Base-by-base conservation (phyloP, 2,329 filamentous ascomycete genomes). In the Fusarium redolens region DNA sequence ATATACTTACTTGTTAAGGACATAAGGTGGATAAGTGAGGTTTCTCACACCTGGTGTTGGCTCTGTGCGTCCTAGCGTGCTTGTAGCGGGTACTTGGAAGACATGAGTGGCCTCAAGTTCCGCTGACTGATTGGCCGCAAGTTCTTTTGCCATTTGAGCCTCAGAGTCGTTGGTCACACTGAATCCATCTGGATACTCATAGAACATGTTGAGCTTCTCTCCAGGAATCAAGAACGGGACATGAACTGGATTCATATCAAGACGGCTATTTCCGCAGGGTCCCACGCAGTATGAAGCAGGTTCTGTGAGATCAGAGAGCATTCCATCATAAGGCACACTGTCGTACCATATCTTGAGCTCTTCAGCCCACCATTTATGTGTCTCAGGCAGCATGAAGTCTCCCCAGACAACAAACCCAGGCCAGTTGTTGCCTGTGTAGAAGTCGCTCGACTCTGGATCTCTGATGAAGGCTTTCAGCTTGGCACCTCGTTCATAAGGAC, bases 331-430 rank as follows among this genome's bases (percentile, higher is more conserved):
- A 9, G 55, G 55, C 1, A 58, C 55, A 12, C 55, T 58, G 1
- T 58, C 41, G 11, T 50, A 58, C 55, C 55, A 58, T 25, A 50
- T 58, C 41, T 30, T 48, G 10, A 58, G 55, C 31, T 58, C 55
- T 12, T 17, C 25, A 0, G 55, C 55, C 55, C 55, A 58, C 55
- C 55, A 58, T 7, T n/a, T n/a, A 22, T 50, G 31, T 1, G 43
- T 35, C 22, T 58, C 55, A 2, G 41, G 55, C 10, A 58, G 31
- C 55, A 58, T 58, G 2, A 58, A 58, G 7, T 58, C 41, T 22
- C 55, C 55, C 55, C 55, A 58, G 9, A 58, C 55, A 17, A 58
- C 55, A 1, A 58, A 58, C 13, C 55, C 55, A 2, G 55, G 55
- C 55, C 55, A 58, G 13, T 58, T 58, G 31, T 58, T 58, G 6